Evolutionary conservation across 2,329 filamentous ascomycete species (phyloP), one percentile per base, ranked within the genome.

Genomic region (Venturiaceae sp.): DNA sequence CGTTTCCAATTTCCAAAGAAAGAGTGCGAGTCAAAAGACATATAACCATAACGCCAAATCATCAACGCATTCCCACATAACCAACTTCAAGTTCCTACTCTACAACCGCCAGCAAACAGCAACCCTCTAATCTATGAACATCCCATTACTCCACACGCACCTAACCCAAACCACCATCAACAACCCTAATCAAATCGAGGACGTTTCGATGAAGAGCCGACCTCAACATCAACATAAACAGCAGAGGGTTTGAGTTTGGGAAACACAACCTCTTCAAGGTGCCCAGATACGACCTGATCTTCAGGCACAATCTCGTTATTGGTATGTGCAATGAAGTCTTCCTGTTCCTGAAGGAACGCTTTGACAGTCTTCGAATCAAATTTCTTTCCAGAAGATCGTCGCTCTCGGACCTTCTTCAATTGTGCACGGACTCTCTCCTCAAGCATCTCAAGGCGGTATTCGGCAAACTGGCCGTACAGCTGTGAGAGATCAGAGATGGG

Each of bases 401-500:
- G 59, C 41, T 74, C 73, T n/a, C 71, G 69, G 53, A 80, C 64
- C 55, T 70, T 66, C 60, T 75, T 75, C 30, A 77, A 71, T 66
- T 77, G 71, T 30, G 64, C 67, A 14, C 77, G 75, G 60, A 83
- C 69, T 1, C 83, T 78, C 66, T 85, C 80, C 66, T 84, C 79
- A 5, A 58, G 46, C 57, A 85, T 83, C 63, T 84, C 79, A 4
- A 86, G 75, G 2, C 84, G 79, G 67, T 87, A 87, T 63, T 83
- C 77, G 8, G 74, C 73, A 67, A 82, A 87, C 66, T 85, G 79
- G 58, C 77, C 75, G 69, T 87, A 87, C 2, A 86, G 72, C 63
- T 81, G 77, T 0, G 74, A 72, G 2, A 83, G 70, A 61, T 84
- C 72, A 3, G 81, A 84, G 61, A 86, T 80, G 1, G 74, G 74